phyloP scores from a whole-genome alignment of 495 filamentous ascomycete species.

The Penicillium riverlandense region DNA sequence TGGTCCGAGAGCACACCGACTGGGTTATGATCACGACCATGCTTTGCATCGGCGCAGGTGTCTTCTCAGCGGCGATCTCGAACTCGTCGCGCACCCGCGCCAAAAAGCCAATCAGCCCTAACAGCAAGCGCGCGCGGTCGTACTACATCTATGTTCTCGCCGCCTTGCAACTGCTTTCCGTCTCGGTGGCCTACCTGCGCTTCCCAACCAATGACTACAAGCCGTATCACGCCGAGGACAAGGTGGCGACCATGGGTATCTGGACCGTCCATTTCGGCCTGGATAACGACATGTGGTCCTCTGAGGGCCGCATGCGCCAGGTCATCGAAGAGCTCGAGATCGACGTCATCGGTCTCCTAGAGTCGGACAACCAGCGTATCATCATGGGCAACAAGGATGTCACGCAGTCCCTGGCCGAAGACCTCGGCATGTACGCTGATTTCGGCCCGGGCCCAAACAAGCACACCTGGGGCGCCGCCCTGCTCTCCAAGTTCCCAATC shows the following conservation, averaged over 20 bases:
- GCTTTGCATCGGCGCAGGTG: constrained; percentile 75
- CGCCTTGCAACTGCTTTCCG: constrained; percentile 68
- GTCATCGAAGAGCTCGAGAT: constrained; percentile 89
- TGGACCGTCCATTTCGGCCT: constrained; percentile 99
- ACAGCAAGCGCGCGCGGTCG: constrained; percentile 47
- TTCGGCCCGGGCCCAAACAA: constrained; percentile 98
- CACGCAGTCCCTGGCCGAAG: constrained; percentile 91
- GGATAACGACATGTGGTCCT: constrained; percentile 99
- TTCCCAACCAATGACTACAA: constrained; percentile 90
- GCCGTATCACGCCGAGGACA: constrained; percentile 82
- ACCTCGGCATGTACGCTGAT: constrained; percentile 97
- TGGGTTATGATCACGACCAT: constrained; percentile 87
- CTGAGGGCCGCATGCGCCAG: constrained; percentile 88
- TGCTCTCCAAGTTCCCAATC: constrained; percentile 97
- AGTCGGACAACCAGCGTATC: constrained; percentile 91
- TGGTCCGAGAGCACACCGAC: constrained; percentile 91
- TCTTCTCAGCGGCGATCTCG: constrained; percentile 65
- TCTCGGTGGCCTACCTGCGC: constrained; percentile 79
- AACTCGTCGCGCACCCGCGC: constrained; percentile 35
- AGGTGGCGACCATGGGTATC: constrained; percentile 84
- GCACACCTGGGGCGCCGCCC: constrained; percentile 92
- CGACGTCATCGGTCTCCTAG: constrained; percentile 89
- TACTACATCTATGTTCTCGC: constrained; percentile 72
- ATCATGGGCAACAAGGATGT: constrained; percentile 99
- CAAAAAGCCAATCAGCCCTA: constrained; percentile 45